phyloP scores from a whole-genome alignment of 345 rosid species.

The Boechera stricta region DNA sequence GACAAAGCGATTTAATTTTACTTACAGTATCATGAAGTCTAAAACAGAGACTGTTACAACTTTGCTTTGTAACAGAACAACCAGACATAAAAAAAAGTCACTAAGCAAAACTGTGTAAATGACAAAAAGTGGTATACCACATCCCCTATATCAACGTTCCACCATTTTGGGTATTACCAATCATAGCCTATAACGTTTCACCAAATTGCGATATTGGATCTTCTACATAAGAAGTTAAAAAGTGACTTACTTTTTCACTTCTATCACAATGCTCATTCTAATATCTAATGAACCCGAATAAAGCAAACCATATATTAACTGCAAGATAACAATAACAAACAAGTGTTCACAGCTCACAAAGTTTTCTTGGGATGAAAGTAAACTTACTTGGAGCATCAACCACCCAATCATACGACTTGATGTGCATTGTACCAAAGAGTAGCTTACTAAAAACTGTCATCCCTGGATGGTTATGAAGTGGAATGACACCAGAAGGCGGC shows the following conservation, averaged over 20 bases:
- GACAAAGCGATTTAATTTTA: conserved; percentile 11
- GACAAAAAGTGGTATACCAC: too few relatives aligned
- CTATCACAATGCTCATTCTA: neutral
- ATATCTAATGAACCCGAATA: conserved; percentile 14
- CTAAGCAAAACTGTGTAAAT: too few relatives aligned
- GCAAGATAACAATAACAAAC: conserved; percentile 2
- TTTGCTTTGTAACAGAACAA: neutral
- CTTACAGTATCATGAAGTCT: neutral
- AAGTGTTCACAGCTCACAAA: neutral
- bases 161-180: conserved; percentile 1
- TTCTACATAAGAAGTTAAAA: neutral
- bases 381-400: conserved; percentile 52
- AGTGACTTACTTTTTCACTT: conserved; percentile 1
- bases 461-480: conserved; percentile 95
- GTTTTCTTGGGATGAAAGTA: conserved; percentile 28
- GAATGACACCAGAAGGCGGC: conserved; percentile 86
- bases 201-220: conserved; percentile 13
- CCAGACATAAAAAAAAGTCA: too few relatives aligned
- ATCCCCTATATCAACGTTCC: neutral
- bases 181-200: neutral
- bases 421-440: conserved; percentile 90
- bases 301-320: neutral
- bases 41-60: neutral
- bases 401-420: conserved; percentile 94
- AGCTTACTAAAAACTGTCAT: conserved; percentile 98